A percentile compares a stretch with the other conserved stretches of the same genome.
phyloP scores from a whole-genome alignment of 257 asterid genomes.

The Fraxinus quadrangulata region DNA sequence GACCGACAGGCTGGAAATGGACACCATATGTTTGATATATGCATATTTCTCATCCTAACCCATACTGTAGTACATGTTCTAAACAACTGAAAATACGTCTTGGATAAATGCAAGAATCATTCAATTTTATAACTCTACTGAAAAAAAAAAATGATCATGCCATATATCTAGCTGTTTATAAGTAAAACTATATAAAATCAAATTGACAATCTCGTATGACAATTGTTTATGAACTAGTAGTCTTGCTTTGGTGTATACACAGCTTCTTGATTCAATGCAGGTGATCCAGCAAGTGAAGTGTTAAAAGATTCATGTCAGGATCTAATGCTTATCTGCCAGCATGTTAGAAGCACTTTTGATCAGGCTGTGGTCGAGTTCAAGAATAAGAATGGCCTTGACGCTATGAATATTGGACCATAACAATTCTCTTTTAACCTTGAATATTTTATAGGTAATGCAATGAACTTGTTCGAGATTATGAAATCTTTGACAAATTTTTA shows the following conservation, averaged over 20 bases:
- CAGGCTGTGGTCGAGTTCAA: conserved; percentile 65
- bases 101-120: neutral
- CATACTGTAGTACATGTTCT: neutral
- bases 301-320: conserved; percentile 83
- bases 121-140: neutral
- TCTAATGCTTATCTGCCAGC: conserved; percentile 71
- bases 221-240: neutral
- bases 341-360: conserved; percentile 68
- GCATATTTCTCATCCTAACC: neutral
- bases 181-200: neutral
- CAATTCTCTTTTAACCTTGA: neutral
- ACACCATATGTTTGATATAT: neutral
- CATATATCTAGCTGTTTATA: no score
- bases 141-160: no score
- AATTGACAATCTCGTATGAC: no score
- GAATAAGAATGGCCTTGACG: conserved; percentile 33
- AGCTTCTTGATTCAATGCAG: conserved; percentile 39
- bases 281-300: conserved; percentile 82
- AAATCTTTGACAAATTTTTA: no score
- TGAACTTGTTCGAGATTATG: neutral
- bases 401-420: conserved; percentile 38
- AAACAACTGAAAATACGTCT: neutral
- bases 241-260: neutral
- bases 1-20: neutral
- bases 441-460: neutral